Conservation (phyloP, 2,329 filamentous ascomycete species). For the Zymoseptoria tritici region DNA sequence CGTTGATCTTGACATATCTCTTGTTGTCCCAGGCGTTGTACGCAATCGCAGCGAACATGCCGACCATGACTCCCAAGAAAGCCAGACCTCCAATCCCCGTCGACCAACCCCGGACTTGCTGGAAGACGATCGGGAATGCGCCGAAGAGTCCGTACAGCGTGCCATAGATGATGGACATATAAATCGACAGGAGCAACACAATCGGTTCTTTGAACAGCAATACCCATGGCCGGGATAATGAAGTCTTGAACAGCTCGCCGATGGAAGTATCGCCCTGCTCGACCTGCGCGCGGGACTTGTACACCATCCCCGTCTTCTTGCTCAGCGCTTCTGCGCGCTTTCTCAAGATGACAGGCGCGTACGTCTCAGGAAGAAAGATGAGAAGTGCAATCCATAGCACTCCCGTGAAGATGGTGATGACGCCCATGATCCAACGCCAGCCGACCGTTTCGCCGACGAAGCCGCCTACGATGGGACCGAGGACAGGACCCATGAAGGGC, state of each 20-base stretch:
- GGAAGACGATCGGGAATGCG: slow-evolving; percentile 53
- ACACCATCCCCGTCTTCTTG: slow-evolving; percentile 47
- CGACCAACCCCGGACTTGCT: slow-evolving; percentile 51
- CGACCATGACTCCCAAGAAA: slow-evolving; percentile 62
- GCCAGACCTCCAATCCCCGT: slow-evolving; percentile 54
- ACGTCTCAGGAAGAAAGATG: slow-evolving; percentile 52
- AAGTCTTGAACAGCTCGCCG: slow-evolving; percentile 43
- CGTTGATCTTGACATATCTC: slow-evolving; percentile 43
- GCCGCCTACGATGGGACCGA: slow-evolving; percentile 57
- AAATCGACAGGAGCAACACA: slow-evolving; percentile 40
- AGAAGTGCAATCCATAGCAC: slow-evolving; percentile 50
- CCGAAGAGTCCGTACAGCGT: slow-evolving; percentile 42
- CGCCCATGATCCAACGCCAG: slow-evolving; percentile 62
- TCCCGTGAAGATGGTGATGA: slow-evolving; percentile 57
- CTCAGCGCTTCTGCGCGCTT: slow-evolving; percentile 46
- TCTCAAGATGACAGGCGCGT: slow-evolving; percentile 51
- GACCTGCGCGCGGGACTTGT: slow-evolving; percentile 42
- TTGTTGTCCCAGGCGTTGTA: slow-evolving; percentile 50
- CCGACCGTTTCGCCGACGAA: slow-evolving; percentile 57
- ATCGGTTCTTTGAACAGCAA: slow-evolving; percentile 48
- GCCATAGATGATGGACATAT: slow-evolving; percentile 42
- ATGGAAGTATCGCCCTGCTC: slow-evolving; percentile 32
- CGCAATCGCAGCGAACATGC: slow-evolving; percentile 53
- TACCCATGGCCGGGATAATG: slow-evolving; percentile 58
- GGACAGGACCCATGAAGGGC: slow-evolving; percentile 57